phyloP scores from a whole-genome alignment of 352 stramenopile genomes.

The Pythium apleroticum region DNA sequence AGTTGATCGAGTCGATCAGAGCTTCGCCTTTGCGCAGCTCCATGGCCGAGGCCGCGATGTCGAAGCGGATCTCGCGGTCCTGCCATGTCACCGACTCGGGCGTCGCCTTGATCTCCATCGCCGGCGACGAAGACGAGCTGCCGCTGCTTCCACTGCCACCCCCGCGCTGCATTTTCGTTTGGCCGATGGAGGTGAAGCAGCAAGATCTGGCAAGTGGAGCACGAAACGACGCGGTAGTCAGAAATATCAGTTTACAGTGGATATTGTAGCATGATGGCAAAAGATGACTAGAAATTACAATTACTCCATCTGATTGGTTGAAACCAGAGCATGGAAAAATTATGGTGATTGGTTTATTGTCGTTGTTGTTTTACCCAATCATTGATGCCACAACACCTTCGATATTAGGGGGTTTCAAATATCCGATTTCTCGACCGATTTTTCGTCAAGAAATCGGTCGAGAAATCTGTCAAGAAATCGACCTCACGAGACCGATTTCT shows the following conservation, averaged over 20 bases:
- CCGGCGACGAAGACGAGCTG: not conserved
- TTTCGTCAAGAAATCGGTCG: not conserved
- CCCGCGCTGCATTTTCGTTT: constrained; percentile 6
- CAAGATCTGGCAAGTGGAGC: not conserved
- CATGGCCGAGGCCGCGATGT: constrained; percentile 61
- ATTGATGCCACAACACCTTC: too few species aligned
- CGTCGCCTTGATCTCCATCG: constrained; percentile 55
- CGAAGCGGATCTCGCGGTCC: constrained; percentile 91
- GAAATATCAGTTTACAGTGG: not conserved
- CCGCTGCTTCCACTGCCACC: not conserved
- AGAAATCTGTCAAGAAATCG: not conserved
- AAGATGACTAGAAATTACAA: too few species aligned
- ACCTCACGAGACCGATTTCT: not conserved
- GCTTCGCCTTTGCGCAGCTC: constrained; percentile 78
- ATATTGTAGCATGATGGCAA: not conserved
- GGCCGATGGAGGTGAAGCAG: not conserved
- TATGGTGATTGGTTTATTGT: too few species aligned
- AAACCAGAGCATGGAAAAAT: too few species aligned
- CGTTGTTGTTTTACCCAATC: too few species aligned
- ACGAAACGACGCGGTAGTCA: not conserved
- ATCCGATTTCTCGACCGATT: not conserved
- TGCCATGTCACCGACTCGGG: constrained; percentile 83
- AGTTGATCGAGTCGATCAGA: constrained; percentile 92
- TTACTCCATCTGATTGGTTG: too few species aligned
- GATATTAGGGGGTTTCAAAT: not conserved